These are phyloP conservation scores for Fusarium kyushuense DNA, from an alignment of 2,329 filamentous ascomycete species.

Conservation along the genomic window DNA sequence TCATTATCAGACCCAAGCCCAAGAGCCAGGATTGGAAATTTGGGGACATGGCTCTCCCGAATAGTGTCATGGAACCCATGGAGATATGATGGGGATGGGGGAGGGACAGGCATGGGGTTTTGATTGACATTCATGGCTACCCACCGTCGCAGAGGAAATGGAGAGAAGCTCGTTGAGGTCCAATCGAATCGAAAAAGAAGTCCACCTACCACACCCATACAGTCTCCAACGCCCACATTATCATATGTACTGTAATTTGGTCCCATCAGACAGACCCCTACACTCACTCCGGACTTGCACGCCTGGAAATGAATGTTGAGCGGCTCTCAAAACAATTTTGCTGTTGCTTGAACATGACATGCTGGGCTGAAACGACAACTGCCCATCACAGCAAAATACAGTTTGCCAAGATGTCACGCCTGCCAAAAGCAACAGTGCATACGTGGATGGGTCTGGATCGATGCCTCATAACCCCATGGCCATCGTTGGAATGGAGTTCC, in stretches of 20 bases:
- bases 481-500: slow-evolving; percentile 40
- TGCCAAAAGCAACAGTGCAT: slow-evolving; percentile 14
- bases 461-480: slow-evolving; percentile 17
- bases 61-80: slow-evolving; percentile 29
- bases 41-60: slow-evolving; percentile 19
- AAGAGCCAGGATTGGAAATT: slow-evolving; percentile 38
- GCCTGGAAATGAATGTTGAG: slow-evolving; percentile 25
- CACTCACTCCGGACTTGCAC: slow-evolving; percentile 27
- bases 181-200: slow-evolving; percentile 28
- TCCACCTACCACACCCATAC: slow-evolving; percentile 39
- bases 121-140: slow-evolving; percentile 25
- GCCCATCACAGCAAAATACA: background rate
- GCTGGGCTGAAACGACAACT: slow-evolving; percentile 3
- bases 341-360: slow-evolving; percentile 3
- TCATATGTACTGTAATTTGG: slow-evolving; percentile 7
- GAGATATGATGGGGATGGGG: slow-evolving; percentile 40
- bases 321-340: background rate
- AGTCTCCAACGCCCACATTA: slow-evolving; percentile 25
- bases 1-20: slow-evolving; percentile 30
- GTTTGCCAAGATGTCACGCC: slow-evolving; percentile 2
- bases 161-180: slow-evolving; percentile 12
- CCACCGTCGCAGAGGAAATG: slow-evolving; percentile 7
- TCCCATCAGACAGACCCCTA: slow-evolving; percentile 18
- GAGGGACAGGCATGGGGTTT: slow-evolving; percentile 28
- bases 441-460: slow-evolving; percentile 23